phyloP scores from a whole-genome alignment of 495 filamentous ascomycete genomes.

The Tetracladium setigerum region DNA sequence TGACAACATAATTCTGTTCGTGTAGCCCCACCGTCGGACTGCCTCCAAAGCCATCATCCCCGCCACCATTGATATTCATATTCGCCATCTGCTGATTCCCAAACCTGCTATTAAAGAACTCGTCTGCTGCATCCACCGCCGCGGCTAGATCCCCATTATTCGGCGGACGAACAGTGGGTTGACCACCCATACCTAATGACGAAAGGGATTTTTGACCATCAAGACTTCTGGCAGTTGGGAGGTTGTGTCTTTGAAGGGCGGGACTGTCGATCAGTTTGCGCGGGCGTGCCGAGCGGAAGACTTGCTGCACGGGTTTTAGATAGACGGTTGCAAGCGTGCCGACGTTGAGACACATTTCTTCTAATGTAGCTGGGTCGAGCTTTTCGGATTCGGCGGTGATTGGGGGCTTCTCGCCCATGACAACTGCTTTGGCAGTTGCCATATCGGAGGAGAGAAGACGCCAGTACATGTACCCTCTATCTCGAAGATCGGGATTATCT shows the following conservation, averaged over 20 bases:
- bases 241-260: constrained; percentile 64
- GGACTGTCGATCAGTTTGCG: constrained; percentile 71
- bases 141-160: constrained; percentile 44
- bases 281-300: constrained; percentile 87
- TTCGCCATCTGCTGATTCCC: constrained; percentile 64
- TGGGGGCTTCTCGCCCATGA: constrained; percentile 95
- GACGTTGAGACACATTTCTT: constrained; percentile 95
- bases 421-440: constrained; percentile 72
- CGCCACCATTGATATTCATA: constrained; percentile 45
- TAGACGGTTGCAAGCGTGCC: constrained; percentile 96
- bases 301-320: constrained; percentile 92
- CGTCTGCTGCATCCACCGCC: constrained; percentile 76
- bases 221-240: constrained; percentile 39
- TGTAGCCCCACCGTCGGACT: constrained; percentile 26
- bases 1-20: constrained; percentile 51
- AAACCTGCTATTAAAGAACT: constrained; percentile 73
- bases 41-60: constrained; percentile 36
- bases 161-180: constrained; percentile 23
- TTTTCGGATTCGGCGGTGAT: constrained; percentile 97
- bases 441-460: constrained; percentile 92
- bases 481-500: constrained; percentile 92
- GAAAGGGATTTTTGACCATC: constrained; percentile 45
- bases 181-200: constrained; percentile 42
- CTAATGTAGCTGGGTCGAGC: constrained; percentile 81
- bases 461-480: constrained; percentile 99